Evolutionary conservation across 139 green algal species (phyloP).

Genomic region (Asterochloris sp.): DNA sequence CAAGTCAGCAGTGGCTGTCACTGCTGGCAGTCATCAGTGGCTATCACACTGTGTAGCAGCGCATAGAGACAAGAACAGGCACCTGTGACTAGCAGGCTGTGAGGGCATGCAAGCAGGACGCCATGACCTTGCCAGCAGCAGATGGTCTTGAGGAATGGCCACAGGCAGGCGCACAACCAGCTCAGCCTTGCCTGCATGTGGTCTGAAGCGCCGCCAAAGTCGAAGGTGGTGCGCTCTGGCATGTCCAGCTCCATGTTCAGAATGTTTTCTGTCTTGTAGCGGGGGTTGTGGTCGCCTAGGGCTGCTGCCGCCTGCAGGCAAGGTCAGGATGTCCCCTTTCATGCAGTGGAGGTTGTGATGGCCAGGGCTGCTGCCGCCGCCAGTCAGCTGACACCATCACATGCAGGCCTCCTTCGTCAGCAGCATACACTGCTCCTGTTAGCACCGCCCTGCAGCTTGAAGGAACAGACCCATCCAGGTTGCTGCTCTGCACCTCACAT

Average conservation of each 20-base stretch:
- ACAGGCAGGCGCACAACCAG: too few relatives aligned
- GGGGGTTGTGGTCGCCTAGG: conserved; percentile 69
- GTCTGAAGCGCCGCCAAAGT: conserved; percentile 21
- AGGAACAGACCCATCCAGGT: too few relatives aligned
- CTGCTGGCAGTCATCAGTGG: too few relatives aligned
- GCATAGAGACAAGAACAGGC: too few relatives aligned
- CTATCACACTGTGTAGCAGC: too few relatives aligned
- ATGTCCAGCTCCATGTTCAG: conserved; percentile 72
- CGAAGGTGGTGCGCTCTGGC: conserved; percentile 65
- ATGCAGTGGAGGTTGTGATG: conserved; percentile 74
- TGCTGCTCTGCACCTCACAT: too few relatives aligned
- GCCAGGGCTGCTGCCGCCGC: conserved; percentile 50
- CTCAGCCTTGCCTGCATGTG: background rate
- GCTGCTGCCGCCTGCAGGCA: conserved; percentile 48
- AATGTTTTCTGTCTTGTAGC: conserved; percentile 80
- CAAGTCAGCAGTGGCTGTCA: too few relatives aligned
- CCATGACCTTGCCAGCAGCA: too few relatives aligned
- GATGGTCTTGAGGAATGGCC: too few relatives aligned
- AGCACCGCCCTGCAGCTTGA: too few relatives aligned
- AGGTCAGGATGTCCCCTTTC: conserved; percentile 70
- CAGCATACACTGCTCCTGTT: background rate
- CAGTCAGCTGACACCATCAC: conserved; percentile 44
- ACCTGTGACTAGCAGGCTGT: too few relatives aligned
- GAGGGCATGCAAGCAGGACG: too few relatives aligned
- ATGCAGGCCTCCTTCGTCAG: conserved; percentile 27